Base-by-base conservation (phyloP, 495 filamentous ascomycete genomes). In the Hypoxylon rickii region DNA sequence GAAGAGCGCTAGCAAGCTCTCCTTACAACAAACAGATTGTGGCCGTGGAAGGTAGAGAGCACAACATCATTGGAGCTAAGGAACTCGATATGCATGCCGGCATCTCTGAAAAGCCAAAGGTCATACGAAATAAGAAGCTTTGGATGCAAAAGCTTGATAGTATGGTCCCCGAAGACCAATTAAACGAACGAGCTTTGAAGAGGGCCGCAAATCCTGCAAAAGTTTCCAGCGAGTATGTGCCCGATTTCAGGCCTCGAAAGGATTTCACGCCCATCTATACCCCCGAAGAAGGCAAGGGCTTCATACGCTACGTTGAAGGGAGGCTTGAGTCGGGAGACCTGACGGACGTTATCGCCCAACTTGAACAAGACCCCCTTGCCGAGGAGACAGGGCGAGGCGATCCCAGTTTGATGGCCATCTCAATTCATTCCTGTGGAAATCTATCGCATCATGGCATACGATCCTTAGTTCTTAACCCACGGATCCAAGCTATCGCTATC, bases 351-450 rank as follows among this genome's bases (percentile, higher is more conserved):
- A 74, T 85, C 16, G 69, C 66, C 12, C 73, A 74, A 61, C 50
- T 73, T 20, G 62, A 69, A 34, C 55, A 64, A 19, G 71, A 73
- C 34, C 51, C 50, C 10, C 42, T 71, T 1, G 55, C 53, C 18
- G 45, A 50, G 11, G 66, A 67, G 29, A 57, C 58, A 11, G 71
- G 57, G 29, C 45, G 45, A 32, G 55, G 69, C 12, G 72, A 73
- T 43, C 75, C 75, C 18, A 78, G 76, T 22, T 74, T 96, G 24
- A 89, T 97, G 84, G 86, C 95, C 17, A 86, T 96, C 1, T 97
- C 94, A 0, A 88, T 98, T 40, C 94, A 98, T 69, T 96, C 92
- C 15, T 98, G 94, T 70, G 94, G 94, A 46, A 97, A 97, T 64
- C 85, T 98, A 11, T 83, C 93, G n/a, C 94, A 98, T 64, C 92